A percentile compares a stretch with the other conserved stretches of the same genome.
Evolutionary conservation across 2,329 filamentous ascomycete species (phyloP).

Genomic region (Hortaea werneckii): DNA sequence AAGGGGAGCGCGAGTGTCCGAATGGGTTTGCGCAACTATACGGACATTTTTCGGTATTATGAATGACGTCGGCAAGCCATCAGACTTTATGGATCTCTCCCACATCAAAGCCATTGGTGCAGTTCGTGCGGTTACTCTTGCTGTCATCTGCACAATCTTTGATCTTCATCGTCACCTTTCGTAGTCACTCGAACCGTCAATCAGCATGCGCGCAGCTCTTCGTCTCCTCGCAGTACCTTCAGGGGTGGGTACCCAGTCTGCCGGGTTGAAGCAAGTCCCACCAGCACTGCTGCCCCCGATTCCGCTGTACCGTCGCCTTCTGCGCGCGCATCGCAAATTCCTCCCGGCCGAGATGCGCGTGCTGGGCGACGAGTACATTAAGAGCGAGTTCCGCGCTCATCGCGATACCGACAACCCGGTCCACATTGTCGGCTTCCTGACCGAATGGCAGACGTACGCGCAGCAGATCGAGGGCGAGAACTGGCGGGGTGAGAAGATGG

Average conservation of each 20-base stretch:
- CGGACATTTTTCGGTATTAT: no score
- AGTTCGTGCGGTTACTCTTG: no score
- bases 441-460: conserved; percentile 83
- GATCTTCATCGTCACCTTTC: no score
- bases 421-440: conserved; percentile 90
- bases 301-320: conserved; percentile 74
- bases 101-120: no score
- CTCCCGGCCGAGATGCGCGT: conserved; percentile 64
- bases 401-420: conserved; percentile 76
- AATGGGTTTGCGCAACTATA: no score
- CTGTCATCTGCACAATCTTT: no score
- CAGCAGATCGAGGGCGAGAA: conserved; percentile 80
- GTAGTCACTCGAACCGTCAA: no score
- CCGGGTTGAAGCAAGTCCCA: conserved; percentile 18
- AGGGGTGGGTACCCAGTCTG: conserved; percentile 21
- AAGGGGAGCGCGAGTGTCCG: no score
- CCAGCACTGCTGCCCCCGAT: conserved; percentile 76
- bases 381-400: conserved; percentile 82
- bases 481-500: conserved; percentile 78
- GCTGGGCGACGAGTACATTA: conserved; percentile 86
- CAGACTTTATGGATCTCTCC: no score
- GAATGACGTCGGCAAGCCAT: no score
- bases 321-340: conserved; percentile 75
- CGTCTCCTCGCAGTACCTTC: conserved; percentile 25
- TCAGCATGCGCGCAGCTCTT: not conserved